Evolutionary conservation across 345 rosid genomes (phyloP).

Genomic region (Arabidopsis suecica): DNA sequence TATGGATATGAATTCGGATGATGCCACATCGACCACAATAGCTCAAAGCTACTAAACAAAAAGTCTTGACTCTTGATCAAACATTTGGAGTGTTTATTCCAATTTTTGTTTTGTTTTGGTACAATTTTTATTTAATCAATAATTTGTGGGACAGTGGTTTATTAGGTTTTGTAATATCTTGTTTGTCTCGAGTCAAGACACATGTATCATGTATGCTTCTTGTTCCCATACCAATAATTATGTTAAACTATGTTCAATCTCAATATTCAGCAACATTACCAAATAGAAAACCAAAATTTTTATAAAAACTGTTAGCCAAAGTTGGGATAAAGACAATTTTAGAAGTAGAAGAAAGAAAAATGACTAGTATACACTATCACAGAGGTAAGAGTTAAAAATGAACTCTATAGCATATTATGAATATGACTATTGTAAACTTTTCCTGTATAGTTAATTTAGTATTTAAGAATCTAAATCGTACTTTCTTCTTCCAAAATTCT

Average conservation of each 20-base stretch:
- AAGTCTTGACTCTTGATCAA: not conserved
- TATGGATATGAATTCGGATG: not conserved
- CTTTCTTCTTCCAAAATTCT: constrained; percentile 18
- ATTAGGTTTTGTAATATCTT: constrained; percentile 13
- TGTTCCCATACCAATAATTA: not conserved
- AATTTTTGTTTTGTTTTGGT: not conserved
- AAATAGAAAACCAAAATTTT: not conserved
- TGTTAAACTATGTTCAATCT: not conserved
- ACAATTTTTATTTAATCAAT: not conserved
- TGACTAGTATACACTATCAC: not conserved
- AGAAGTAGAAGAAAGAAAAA: not conserved
- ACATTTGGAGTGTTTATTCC: not conserved
- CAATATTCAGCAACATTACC: not conserved
- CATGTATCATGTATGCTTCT: not conserved
- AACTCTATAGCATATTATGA: constrained; percentile 19
- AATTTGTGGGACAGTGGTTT: not conserved
- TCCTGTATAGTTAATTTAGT: not conserved
- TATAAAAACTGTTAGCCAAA: not conserved
- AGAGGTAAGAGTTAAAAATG: not conserved
- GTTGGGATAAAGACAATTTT: constrained; percentile 3
- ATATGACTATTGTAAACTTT: constrained; percentile 1
- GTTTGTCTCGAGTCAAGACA: not conserved
- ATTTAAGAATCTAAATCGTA: constrained; percentile 11
- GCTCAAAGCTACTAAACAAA: not conserved
- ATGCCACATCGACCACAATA: not conserved